Percentiles rank a stretch among this genome's conserved stretches.
phyloP scores from a whole-genome alignment of 2,329 filamentous ascomycete genomes.

The Botrytis porri region DNA sequence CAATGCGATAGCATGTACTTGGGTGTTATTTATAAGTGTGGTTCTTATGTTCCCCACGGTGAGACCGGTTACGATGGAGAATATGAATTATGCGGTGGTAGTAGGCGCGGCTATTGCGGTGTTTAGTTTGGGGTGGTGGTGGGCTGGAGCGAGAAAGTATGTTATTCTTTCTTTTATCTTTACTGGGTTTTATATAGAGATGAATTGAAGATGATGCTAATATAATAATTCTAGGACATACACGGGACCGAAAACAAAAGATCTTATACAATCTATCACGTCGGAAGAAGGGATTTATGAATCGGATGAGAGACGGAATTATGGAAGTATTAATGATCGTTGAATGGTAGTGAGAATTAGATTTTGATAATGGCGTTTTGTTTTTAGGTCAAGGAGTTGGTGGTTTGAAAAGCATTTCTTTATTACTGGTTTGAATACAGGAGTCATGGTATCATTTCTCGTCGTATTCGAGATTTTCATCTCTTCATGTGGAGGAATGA shows the following conservation, averaged over 20 bases:
- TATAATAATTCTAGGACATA: neutral
- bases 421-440: too few species aligned
- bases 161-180: too few species aligned
- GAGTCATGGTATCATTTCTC: too few species aligned
- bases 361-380: neutral
- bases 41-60: slow-evolving; percentile 54
- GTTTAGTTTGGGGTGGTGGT: slow-evolving; percentile 52
- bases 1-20: slow-evolving; percentile 55
- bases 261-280: slow-evolving; percentile 13
- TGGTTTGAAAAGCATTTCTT: neutral
- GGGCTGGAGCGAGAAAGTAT: slow-evolving; percentile 32
- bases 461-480: too few species aligned
- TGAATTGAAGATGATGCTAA: neutral
- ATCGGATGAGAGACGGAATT: neutral
- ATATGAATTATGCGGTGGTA: slow-evolving; percentile 51
- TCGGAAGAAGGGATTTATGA: slow-evolving; percentile 11
- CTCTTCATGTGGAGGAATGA: neutral
- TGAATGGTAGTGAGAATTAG: neutral
- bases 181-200: too few species aligned
- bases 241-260: slow-evolving; percentile 19
- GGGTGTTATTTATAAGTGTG: slow-evolving; percentile 61
- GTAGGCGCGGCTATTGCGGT: slow-evolving; percentile 46
- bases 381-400: neutral
- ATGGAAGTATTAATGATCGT: neutral
- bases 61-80: slow-evolving; percentile 46